Evolutionary conservation across 805 yeast genomes (phyloP).

Genomic region (Yueomyces sinensis): DNA sequence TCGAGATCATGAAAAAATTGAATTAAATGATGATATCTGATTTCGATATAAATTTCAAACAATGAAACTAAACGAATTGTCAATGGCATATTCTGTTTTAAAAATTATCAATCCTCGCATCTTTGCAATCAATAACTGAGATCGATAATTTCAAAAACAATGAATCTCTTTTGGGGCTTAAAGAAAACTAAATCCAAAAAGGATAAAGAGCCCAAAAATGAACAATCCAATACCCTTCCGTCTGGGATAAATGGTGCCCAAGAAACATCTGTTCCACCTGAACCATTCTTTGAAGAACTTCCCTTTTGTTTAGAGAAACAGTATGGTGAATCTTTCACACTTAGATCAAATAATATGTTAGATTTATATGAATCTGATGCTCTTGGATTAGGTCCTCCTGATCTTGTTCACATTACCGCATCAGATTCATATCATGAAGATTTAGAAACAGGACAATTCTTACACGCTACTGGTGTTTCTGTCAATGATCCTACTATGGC

Average conservation of each 20-base stretch:
- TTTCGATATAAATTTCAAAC: too few species aligned
- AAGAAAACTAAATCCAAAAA: background rate
- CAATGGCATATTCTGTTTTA: too few species aligned
- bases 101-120: too few species aligned
- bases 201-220: background rate
- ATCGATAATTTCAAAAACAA: too few species aligned
- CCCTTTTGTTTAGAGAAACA: conserved; percentile 18
- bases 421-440: conserved; percentile 28
- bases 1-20: too few species aligned
- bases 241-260: background rate
- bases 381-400: conserved; percentile 61
- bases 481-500: conserved; percentile 33
- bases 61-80: too few species aligned
- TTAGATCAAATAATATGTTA: conserved; percentile 12
- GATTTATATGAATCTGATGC: conserved; percentile 8
- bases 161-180: conserved; percentile 7
- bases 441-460: conserved; percentile 39
- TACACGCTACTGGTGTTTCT: conserved; percentile 35
- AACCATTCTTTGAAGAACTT: conserved; percentile 7
- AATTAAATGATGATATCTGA: too few species aligned
- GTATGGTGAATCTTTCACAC: conserved; percentile 22
- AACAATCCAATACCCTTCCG: background rate
- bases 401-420: conserved; percentile 36
- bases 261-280: too few species aligned
- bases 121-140: too few species aligned